Evolutionary conservation across 306 rosid species (phyloP).

Genomic region (Pueraria montana): DNA sequence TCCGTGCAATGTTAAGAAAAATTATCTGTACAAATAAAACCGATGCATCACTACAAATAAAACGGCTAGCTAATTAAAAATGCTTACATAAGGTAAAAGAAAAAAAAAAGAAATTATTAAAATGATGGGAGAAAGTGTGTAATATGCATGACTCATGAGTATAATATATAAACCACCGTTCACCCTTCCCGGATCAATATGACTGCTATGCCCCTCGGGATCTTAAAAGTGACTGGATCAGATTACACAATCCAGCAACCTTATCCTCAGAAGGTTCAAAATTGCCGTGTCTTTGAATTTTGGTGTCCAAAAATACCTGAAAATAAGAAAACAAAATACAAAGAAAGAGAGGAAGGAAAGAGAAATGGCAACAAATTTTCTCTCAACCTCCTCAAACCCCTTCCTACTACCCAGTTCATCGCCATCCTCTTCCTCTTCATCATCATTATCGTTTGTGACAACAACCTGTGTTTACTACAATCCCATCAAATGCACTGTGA

Average conservation of each 20-base stretch:
- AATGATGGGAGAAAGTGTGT: no score
- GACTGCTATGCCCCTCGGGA: constrained; percentile 43
- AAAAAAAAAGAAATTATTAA: no score
- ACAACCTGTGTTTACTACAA: constrained; percentile 45
- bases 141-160: no score
- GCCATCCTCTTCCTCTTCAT: constrained; percentile 50
- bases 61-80: no score
- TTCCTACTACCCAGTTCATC: constrained; percentile 47
- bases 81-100: no score
- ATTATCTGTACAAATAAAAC: no score
- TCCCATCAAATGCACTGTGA: constrained; percentile 53
- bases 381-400: constrained; percentile 71
- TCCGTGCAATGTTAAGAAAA: no score
- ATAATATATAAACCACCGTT: no score
- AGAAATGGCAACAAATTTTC: constrained; percentile 80
- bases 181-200: background rate
- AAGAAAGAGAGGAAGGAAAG: constrained; percentile 18
- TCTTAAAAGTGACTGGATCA: constrained; percentile 66
- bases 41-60: no score
- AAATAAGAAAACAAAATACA: constrained; percentile 26
- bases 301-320: constrained; percentile 44
- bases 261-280: constrained; percentile 71
- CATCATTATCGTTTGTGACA: constrained; percentile 41
- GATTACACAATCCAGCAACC: constrained; percentile 74
- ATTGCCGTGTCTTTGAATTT: constrained; percentile 56